A percentile compares a stretch with the other conserved stretches of the same genome.
These are phyloP conservation scores for Coemansia reversa DNA, from an alignment of 192 early-diverging fungal genomes.

Conservation along the genomic window DNA sequence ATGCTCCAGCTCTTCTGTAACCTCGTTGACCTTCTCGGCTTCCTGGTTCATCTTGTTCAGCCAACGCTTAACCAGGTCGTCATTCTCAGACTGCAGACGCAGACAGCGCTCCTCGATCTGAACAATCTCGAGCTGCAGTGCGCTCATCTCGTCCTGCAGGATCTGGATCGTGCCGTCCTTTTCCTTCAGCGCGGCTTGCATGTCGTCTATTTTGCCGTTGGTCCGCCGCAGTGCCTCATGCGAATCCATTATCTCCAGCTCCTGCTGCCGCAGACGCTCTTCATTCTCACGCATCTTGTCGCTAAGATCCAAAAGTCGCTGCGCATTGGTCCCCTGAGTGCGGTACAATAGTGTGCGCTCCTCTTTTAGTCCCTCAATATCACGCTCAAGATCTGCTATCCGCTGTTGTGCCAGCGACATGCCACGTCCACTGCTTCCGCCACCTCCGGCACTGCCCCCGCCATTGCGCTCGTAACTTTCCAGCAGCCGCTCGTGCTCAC, in stretches of 20 bases:
- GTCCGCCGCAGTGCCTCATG: constrained; percentile 44
- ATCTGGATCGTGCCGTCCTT: constrained; percentile 95
- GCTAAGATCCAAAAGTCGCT: constrained; percentile 80
- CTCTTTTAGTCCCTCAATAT: constrained; percentile 74
- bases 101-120: constrained; percentile 68
- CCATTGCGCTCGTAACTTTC: constrained; percentile 35
- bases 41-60: constrained; percentile 87
- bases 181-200: constrained; percentile 63
- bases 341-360: constrained; percentile 89
- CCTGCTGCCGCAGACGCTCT: constrained; percentile 65
- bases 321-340: constrained; percentile 88
- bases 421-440: constrained; percentile 21
- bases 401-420: constrained; percentile 59
- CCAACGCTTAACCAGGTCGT: constrained; percentile 85
- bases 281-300: constrained; percentile 67
- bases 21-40: constrained; percentile 90
- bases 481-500: constrained; percentile 48
- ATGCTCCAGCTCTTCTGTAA: constrained; percentile 82
- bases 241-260: constrained; percentile 37
- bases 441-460: constrained; percentile 2
- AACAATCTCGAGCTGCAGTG: constrained; percentile 86
- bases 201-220: constrained; percentile 29
- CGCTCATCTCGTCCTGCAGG: constrained; percentile 87
- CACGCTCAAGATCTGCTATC: constrained; percentile 71
- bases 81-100: constrained; percentile 79